Percentiles rank a stretch among this genome's conserved stretches.
Evolutionary conservation across 495 filamentous ascomycete species (phyloP).

Genomic region (Penicillium arizonense): DNA sequence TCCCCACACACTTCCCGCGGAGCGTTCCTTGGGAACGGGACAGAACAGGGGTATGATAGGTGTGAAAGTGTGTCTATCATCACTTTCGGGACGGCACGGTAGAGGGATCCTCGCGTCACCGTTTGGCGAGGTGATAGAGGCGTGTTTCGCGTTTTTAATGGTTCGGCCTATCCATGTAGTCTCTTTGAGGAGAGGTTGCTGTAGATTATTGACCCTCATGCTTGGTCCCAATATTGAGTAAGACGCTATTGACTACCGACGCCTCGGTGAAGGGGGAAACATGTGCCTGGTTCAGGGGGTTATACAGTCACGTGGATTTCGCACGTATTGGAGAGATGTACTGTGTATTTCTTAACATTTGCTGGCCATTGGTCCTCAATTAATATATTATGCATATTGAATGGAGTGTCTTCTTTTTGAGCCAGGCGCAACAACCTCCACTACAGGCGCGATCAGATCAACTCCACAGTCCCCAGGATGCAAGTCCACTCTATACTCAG

Average conservation of each 20-base stretch:
- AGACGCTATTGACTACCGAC: not conserved
- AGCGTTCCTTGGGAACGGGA: conserved; percentile 11
- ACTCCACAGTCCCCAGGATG: conserved; percentile 2
- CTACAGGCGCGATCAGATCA: not conserved
- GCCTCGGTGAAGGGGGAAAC: not conserved
- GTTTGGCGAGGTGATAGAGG: conserved; percentile 6
- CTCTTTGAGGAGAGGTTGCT: too few species aligned
- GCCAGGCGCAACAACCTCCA: not conserved
- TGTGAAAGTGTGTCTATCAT: not conserved
- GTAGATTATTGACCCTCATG: not conserved
- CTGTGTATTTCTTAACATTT: not conserved
- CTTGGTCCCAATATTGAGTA: not conserved
- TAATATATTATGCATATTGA: not conserved
- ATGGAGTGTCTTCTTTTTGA: not conserved
- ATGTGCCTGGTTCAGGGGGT: conserved; percentile 6
- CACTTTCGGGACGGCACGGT: conserved; percentile 7
- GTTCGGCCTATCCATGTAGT: not conserved
- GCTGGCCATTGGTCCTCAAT: not conserved
- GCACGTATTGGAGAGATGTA: not conserved
- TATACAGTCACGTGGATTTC: not conserved
- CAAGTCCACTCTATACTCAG: not conserved
- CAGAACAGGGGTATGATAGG: conserved; percentile 13
- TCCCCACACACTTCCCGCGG: conserved; percentile 6
- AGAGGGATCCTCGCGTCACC: conserved; percentile 1
- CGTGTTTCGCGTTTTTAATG: not conserved